Percentiles rank a stretch among this genome's conserved stretches.
Conservation (phyloP, 2,329 filamentous ascomycete species). For the Phoma sp. region DNA sequence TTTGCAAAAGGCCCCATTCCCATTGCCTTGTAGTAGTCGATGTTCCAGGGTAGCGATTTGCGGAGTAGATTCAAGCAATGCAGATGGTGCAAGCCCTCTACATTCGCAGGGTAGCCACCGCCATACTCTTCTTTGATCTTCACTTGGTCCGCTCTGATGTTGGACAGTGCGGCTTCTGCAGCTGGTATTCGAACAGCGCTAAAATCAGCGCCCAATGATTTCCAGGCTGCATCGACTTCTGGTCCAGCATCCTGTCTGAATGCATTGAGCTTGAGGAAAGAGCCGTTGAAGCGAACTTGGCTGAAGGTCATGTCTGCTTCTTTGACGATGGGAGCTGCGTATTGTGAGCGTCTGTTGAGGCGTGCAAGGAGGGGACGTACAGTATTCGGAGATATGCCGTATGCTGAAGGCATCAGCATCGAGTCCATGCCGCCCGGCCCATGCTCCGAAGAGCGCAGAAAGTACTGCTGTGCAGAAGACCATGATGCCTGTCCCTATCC, state of each 20-base stretch:
- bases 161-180: constrained; percentile 57
- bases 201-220: constrained; percentile 60
- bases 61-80: constrained; percentile 69
- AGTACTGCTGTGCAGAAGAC: constrained; percentile 25
- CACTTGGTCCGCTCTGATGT: constrained; percentile 62
- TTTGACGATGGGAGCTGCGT: constrained; percentile 42
- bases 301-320: constrained; percentile 53
- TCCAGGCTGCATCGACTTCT: constrained; percentile 66
- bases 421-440: constrained; percentile 18
- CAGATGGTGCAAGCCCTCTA: constrained; percentile 63
- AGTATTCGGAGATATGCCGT: constrained; percentile 41
- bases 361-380: constrained; percentile 22
- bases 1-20: constrained; percentile 63
- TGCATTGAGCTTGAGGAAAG: constrained; percentile 60
- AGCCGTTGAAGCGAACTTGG: constrained; percentile 60
- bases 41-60: constrained; percentile 65
- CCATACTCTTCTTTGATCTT: constrained; percentile 64
- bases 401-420: constrained; percentile 38
- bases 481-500: constrained; percentile 21
- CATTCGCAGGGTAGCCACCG: constrained; percentile 64
- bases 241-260: constrained; percentile 59
- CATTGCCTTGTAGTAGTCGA: constrained; percentile 61
- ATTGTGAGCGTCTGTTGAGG: not conserved
- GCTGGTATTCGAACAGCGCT: constrained; percentile 57
- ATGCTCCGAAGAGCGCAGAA: constrained; percentile 33